These are phyloP conservation scores for Ramichloridium luteum DNA, from an alignment of 2,329 filamentous ascomycete species.

Conservation along the genomic window DNA sequence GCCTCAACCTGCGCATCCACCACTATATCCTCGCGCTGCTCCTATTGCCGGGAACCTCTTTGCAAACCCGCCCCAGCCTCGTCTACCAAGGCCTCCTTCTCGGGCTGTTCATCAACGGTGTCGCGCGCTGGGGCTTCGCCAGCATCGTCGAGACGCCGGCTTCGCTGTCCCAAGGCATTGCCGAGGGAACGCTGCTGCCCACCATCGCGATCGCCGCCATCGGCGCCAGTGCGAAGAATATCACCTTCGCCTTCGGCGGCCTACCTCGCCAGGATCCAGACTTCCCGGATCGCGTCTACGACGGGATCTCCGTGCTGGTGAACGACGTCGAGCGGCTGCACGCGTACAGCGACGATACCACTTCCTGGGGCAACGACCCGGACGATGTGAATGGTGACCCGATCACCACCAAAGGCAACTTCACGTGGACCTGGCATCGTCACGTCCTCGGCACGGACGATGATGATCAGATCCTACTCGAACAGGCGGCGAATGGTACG, in stretches of 20 bases:
- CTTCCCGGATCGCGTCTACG: constrained; percentile 37
- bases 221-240: constrained; percentile 41
- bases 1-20: constrained; percentile 75
- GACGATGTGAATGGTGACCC: constrained; percentile 4
- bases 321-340: constrained; percentile 76
- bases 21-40: constrained; percentile 87
- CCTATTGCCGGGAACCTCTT: constrained; percentile 72
- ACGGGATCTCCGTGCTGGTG: constrained; percentile 68
- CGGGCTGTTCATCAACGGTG: constrained; percentile 86
- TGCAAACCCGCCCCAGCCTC: constrained; percentile 75
- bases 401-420: constrained; percentile 9
- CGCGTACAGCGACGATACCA: constrained; percentile 51
- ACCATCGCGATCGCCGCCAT: constrained; percentile 31
- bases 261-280: constrained; percentile 20
- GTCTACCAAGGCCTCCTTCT: constrained; percentile 82
- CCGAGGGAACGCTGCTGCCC: constrained; percentile 49
- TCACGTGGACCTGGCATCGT: constrained; percentile 25
- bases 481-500: constrained; percentile 2
- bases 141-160: constrained; percentile 71
- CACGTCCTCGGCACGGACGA: constrained; percentile 13
- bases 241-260: constrained; percentile 49
- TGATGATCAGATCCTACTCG: too few species aligned
- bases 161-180: constrained; percentile 48
- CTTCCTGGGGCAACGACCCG: constrained; percentile 27
- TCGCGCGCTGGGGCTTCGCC: constrained; percentile 89